phyloP scores from a whole-genome alignment of 371 early-diverging fungal species.

The Globomyces sp. region DNA sequence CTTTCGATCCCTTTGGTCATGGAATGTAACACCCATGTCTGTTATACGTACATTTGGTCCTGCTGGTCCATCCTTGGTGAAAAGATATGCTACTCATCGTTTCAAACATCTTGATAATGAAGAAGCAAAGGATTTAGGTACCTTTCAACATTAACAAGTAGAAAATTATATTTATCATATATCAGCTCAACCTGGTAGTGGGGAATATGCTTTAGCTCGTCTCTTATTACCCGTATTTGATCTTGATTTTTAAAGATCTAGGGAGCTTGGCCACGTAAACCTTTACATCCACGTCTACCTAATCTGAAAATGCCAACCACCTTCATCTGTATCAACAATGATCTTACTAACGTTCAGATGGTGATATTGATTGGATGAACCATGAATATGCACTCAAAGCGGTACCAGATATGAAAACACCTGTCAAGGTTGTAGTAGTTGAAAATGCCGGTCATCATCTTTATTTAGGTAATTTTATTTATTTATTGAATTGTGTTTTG shows the following conservation, averaged over 20 bases:
- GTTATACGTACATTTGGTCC: slow-evolving; percentile 77
- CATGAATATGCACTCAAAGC: slow-evolving; percentile 68
- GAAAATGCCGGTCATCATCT: slow-evolving; percentile 78
- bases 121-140: slow-evolving; percentile 49
- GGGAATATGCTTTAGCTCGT: slow-evolving; percentile 75
- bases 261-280: slow-evolving; percentile 74
- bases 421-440: slow-evolving; percentile 38
- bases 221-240: slow-evolving; percentile 48
- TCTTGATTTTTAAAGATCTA: neutral
- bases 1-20: slow-evolving; percentile 63
- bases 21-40: slow-evolving; percentile 79
- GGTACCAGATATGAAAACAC: slow-evolving; percentile 54
- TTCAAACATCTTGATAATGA: slow-evolving; percentile 63
- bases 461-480: slow-evolving; percentile 70
- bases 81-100: slow-evolving; percentile 64
- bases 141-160: slow-evolving; percentile 20
- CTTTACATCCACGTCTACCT: slow-evolving; percentile 66
- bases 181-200: slow-evolving; percentile 69
- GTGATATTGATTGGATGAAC: slow-evolving; percentile 91
- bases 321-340: slow-evolving; percentile 55
- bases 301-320: slow-evolving; percentile 72
- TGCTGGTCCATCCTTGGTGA: slow-evolving; percentile 68
- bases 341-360: slow-evolving; percentile 34
- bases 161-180: slow-evolving; percentile 72
- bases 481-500: neutral